A percentile compares a stretch with the other conserved stretches of the same genome.
Evolutionary conservation across 495 filamentous ascomycete species (phyloP).

Genomic region (Neurospora pannonica): DNA sequence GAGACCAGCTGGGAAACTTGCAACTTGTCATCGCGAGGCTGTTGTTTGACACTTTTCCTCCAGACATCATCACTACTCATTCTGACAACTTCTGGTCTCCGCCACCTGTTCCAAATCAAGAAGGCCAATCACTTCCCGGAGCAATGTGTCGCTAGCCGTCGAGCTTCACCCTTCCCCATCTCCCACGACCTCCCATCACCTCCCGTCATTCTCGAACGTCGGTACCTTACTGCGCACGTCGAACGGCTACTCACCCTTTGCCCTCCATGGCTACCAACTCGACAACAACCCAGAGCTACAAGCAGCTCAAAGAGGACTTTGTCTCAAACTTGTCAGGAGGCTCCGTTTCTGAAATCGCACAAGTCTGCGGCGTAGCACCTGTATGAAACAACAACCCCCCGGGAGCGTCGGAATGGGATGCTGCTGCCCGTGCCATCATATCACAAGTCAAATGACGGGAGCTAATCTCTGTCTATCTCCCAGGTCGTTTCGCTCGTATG

Average conservation of each 20-base stretch:
- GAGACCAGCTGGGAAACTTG: not conserved
- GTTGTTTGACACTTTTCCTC: not conserved
- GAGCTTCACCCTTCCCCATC: not conserved
- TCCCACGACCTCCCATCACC: not conserved
- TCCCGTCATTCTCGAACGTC: not conserved
- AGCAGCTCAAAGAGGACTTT: conserved; percentile 86
- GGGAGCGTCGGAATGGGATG: not conserved
- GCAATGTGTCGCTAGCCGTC: conserved; percentile 6
- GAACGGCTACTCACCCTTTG: not conserved
- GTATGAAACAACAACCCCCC: conserved; percentile 42
- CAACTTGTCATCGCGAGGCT: conserved; percentile 3
- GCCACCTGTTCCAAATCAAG: not conserved
- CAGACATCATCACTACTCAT: not conserved
- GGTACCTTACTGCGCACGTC: not conserved
- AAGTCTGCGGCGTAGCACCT: conserved; percentile 71
- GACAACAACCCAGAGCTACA: conserved; percentile 50
- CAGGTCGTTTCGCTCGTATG: conserved; percentile 78
- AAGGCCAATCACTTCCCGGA: not conserved
- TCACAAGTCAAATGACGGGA: not conserved
- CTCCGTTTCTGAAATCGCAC: conserved; percentile 73
- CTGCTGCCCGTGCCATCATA: not conserved
- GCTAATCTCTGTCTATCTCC: not conserved
- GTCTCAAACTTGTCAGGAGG: conserved; percentile 90
- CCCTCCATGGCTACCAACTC: conserved; percentile 24
- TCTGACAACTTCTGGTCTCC: not conserved